phyloP scores from a whole-genome alignment of 345 rosid species.

The Reutealis trisperma region DNA sequence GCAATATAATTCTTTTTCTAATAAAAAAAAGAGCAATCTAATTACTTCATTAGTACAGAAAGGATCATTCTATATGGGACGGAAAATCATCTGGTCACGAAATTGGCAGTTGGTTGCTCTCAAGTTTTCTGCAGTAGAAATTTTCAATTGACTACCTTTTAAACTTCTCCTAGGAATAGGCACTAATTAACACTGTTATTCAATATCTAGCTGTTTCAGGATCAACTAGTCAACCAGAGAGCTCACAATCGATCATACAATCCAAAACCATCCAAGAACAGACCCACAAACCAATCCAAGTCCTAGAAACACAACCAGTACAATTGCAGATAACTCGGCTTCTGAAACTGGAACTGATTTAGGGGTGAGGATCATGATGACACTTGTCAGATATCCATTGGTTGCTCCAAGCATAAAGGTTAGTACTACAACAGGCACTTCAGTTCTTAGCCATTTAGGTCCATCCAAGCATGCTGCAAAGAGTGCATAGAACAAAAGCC shows the following conservation, averaged over 20 bases:
- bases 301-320: constrained; percentile 73
- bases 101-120: not conserved
- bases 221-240: not conserved
- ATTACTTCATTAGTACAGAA: not conserved
- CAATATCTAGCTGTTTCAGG: not conserved
- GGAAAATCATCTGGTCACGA: not conserved
- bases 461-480: constrained; percentile 74
- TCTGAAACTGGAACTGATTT: constrained; percentile 67
- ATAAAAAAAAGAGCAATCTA: too few species aligned
- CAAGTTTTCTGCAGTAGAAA: not conserved
- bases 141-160: not conserved
- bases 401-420: constrained; percentile 78
- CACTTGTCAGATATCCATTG: constrained; percentile 87
- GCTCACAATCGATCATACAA: constrained; percentile 40
- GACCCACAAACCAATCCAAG: constrained; percentile 78
- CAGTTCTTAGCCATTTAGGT: constrained; percentile 78
- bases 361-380: constrained; percentile 78
- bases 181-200: not conserved
- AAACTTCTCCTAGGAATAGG: not conserved
- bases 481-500: constrained; percentile 76
- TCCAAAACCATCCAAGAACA: constrained; percentile 85
- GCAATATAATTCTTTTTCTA: not conserved
- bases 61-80: not conserved
- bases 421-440: constrained; percentile 58
- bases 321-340: constrained; percentile 77